A percentile compares a stretch with the other conserved stretches of the same genome.
Conservation (phyloP, 495 filamentous ascomycete genomes). For the Penicillium turbatum region DNA sequence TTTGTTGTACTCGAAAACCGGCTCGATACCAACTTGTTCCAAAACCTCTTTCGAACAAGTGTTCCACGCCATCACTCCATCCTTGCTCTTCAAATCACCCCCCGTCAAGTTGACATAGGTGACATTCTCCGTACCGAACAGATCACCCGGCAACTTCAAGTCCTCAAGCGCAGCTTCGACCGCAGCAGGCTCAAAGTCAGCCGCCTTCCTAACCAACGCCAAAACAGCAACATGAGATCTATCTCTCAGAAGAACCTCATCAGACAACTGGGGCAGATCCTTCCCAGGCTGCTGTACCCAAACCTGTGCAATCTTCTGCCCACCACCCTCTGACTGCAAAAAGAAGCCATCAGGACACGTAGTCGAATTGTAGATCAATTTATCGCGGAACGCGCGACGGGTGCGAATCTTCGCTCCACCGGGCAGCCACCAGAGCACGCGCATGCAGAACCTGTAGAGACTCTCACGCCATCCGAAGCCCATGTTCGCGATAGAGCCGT, state of each 20-base stretch:
- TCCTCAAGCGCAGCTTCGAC: neutral
- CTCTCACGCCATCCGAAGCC: neutral
- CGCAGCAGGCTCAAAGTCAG: neutral
- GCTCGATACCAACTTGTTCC: neutral
- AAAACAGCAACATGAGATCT: neutral
- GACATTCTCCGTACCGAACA: neutral
- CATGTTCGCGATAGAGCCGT: neutral
- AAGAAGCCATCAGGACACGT: neutral
- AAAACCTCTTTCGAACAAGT: neutral
- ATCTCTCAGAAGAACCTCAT: neutral
- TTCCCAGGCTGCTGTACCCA: neutral
- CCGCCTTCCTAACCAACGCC: neutral
- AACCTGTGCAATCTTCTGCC: neutral
- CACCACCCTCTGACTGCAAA: neutral
- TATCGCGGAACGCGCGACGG: neutral
- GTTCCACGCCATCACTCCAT: neutral
- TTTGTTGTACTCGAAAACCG: neutral
- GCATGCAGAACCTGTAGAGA: neutral
- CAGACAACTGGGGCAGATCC: neutral
- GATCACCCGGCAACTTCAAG: neutral
- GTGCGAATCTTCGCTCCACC: neutral
- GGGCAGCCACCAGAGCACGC: neutral
- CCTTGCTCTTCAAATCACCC: neutral
- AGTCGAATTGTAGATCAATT: neutral
- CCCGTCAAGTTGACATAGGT: neutral